Percentiles rank a stretch among this genome's conserved stretches.
Evolutionary conservation across 2,329 filamentous ascomycete species (phyloP).

Genomic region (Hypoxylon sp.): DNA sequence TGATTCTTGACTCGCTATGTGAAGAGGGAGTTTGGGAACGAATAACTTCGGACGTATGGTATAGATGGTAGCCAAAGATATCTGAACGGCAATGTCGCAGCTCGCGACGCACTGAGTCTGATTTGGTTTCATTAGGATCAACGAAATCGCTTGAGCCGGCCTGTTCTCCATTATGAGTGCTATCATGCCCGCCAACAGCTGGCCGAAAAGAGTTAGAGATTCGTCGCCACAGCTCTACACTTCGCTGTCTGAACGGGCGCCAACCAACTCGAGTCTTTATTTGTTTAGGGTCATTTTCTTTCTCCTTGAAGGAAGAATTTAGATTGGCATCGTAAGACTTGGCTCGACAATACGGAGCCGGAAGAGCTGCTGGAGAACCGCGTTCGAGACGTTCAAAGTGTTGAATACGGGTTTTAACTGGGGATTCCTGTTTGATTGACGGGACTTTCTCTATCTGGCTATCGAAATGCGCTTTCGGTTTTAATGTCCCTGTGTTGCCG

Average conservation of each 20-base stretch:
- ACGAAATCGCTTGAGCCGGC: slow-evolving; percentile 18
- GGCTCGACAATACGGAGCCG: slow-evolving; percentile 7
- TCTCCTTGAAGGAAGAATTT: slow-evolving; percentile 4
- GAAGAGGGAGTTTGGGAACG: slow-evolving; percentile 36
- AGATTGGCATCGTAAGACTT: slow-evolving; percentile 29
- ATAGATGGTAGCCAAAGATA: slow-evolving; percentile 46
- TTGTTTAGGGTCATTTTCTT: slow-evolving; percentile 28
- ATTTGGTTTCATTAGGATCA: slow-evolving; percentile 1
- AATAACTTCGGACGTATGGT: slow-evolving; percentile 39
- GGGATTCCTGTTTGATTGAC: slow-evolving; percentile 47
- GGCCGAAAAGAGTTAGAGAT: slow-evolving; percentile 52
- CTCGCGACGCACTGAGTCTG: slow-evolving; percentile 19
- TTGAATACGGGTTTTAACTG: slow-evolving; percentile 51
- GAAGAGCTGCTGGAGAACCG: slow-evolving; percentile 25
- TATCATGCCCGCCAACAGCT: slow-evolving; percentile 42
- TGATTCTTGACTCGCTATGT: slow-evolving; percentile 27
- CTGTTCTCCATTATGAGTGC: slow-evolving; percentile 27
- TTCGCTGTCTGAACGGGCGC: slow-evolving; percentile 48
- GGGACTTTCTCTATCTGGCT: neutral
- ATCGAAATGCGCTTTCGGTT: slow-evolving; percentile 18
- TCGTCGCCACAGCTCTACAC: slow-evolving; percentile 51
- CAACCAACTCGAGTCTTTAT: slow-evolving; percentile 32
- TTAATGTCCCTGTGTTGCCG: slow-evolving; percentile 17
- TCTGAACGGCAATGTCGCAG: slow-evolving; percentile 33
- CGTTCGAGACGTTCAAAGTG: slow-evolving; percentile 51